Conservation (phyloP, 345 rosid species). For the Combretum micranthum region DNA sequence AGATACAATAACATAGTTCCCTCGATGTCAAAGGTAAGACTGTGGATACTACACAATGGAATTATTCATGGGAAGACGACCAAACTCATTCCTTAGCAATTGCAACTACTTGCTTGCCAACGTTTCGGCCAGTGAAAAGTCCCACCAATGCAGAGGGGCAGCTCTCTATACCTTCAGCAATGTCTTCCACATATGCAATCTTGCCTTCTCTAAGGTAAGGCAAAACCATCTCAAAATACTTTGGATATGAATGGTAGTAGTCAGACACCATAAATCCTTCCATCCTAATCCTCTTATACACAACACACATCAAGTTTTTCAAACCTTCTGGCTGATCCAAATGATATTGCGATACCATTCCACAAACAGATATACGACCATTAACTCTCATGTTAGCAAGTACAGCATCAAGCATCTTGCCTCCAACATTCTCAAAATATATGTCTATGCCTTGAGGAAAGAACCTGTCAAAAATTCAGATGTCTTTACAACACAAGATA, state of each 20-base stretch:
- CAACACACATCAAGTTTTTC: constrained; percentile 7
- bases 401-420: constrained; percentile 22
- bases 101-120: constrained; percentile 22
- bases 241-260: constrained; percentile 16
- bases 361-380: constrained; percentile 23
- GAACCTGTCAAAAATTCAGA: constrained; percentile 4
- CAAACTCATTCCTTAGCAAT: constrained; percentile 15
- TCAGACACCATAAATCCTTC: constrained; percentile 23
- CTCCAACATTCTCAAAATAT: constrained; percentile 27
- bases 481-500: background rate
- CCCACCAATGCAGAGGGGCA: constrained; percentile 14
- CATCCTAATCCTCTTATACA: constrained; percentile 20
- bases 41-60: too few relatives aligned
- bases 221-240: constrained; percentile 10
- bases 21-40: too few relatives aligned
- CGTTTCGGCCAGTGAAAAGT: constrained; percentile 18
- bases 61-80: too few relatives aligned
- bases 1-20: too few relatives aligned
- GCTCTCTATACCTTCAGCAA: constrained; percentile 17
- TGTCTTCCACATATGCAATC: constrained; percentile 20
- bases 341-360: constrained; percentile 24
- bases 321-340: constrained; percentile 14
- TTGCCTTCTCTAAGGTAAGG: constrained; percentile 17
- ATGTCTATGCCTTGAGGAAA: constrained; percentile 26
- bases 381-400: constrained; percentile 22